Base-by-base conservation (phyloP, 2,329 filamentous ascomycete genomes). In the Orbilia quercus region DNA sequence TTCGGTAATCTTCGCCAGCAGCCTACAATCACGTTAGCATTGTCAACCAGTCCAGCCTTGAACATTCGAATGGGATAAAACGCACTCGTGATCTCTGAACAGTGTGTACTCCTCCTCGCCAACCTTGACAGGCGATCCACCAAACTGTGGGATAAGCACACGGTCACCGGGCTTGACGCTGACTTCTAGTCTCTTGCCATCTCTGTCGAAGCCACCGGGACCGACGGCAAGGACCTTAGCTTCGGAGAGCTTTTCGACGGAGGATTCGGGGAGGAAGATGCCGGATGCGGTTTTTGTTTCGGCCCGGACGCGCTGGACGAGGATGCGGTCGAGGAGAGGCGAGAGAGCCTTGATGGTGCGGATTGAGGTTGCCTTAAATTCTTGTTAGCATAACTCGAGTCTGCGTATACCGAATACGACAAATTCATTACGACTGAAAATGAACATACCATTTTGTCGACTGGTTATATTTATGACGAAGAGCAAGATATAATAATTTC, bases 1-100 rank as follows among this genome's bases (percentile, higher is more conserved):
- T 87, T 98, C 94, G 84, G 92, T 96, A 87, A 99, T 96, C 90
- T 98, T 99, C 82, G 95, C 95, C 75, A 99, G 88, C 78, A 99
- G 91, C 82, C 94, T 97, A 79, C 23, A 40, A 22, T 34, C 1
- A 18, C 12, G 12, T 31, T 31, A 62, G 22, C 25, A 53, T 60
- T 22, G n/a, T n/a, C n/a, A n/a, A n/a, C n/a, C 28, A 31, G 18
- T 16, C 23, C 12, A 55, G 44, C 11, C 18, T 6, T 9, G 34
- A 23, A 40, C 22, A 22, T 28, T 11, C 23, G 14, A 20, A 11
- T n/a, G 14, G 16, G 22, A 36, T 50, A 77, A 47, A 58, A 90
- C 93, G 84, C 89, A 98, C 94, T 99, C 95, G 85, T 92, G 91
- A 84, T 99, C 95, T 80, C 95, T 88, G 90, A 96, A 99, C 76